Conservation (phyloP, 495 filamentous ascomycete species). For the Evernia prunastri region DNA sequence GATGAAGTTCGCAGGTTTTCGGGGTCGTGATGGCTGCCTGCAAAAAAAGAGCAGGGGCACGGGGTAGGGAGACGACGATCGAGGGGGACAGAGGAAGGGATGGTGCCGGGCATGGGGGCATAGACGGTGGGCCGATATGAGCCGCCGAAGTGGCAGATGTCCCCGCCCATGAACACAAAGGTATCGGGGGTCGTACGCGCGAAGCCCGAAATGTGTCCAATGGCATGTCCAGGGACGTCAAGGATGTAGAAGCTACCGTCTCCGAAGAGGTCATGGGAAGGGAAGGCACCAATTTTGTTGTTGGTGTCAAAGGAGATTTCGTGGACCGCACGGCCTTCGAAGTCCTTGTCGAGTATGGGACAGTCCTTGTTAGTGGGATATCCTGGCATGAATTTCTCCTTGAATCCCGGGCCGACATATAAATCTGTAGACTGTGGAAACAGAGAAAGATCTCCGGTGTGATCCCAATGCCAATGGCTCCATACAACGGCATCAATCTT, state of each 20-base stretch:
- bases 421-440: constrained; percentile 32
- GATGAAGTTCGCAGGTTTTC: constrained; percentile 21
- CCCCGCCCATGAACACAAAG: constrained; percentile 30
- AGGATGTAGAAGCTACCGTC: constrained; percentile 44
- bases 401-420: constrained; percentile 34
- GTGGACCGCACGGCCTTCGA: constrained; percentile 29
- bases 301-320: constrained; percentile 40
- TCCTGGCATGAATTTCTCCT: constrained; percentile 29
- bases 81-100: constrained; percentile 32
- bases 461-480: constrained; percentile 51
- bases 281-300: constrained; percentile 41
- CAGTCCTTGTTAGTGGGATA: constrained; percentile 29
- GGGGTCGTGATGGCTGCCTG: constrained; percentile 22
- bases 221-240: constrained; percentile 39
- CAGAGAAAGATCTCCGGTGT: constrained; percentile 30
- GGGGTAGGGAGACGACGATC: constrained; percentile 21
- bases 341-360: constrained; percentile 31
- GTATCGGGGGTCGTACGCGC: constrained; percentile 33
- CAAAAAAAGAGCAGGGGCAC: constrained; percentile 31
- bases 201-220: constrained; percentile 40
- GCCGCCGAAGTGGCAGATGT: constrained; percentile 37
- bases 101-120: constrained; percentile 40
- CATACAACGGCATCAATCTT: constrained; percentile 30
- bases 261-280: constrained; percentile 48
- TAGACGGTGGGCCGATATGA: constrained; percentile 43